These are phyloP conservation scores for Cucurbita maxima DNA, from an alignment of 306 rosid species.

Conservation along the genomic window DNA sequence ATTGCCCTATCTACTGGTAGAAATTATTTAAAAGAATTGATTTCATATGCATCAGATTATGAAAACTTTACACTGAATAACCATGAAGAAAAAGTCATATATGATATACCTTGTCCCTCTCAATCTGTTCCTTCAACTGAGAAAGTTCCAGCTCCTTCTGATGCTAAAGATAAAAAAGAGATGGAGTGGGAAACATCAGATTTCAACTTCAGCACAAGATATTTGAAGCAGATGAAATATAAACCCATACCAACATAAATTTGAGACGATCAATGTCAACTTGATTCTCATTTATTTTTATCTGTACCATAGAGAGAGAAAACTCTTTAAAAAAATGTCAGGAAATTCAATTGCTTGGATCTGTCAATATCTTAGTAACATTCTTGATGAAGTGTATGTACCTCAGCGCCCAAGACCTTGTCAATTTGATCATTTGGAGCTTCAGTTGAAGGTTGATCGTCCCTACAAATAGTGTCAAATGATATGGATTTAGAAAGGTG, in stretches of 20 bases:
- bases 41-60: background rate
- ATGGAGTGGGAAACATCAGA: background rate
- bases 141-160: conserved; percentile 78
- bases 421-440: conserved; percentile 20
- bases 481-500: background rate
- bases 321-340: conserved; percentile 12
- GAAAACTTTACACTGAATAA: conserved; percentile 3
- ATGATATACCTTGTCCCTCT: conserved; percentile 69
- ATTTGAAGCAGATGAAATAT: background rate
- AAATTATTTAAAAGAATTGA: background rate
- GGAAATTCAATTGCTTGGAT: background rate
- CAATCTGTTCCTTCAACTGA: conserved; percentile 59
- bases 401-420: conserved; percentile 39
- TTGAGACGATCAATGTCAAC: conserved; percentile 57
- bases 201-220: background rate
- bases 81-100: conserved; percentile 13
- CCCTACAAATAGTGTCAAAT: conserved; percentile 31
- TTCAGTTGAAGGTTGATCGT: conserved; percentile 25
- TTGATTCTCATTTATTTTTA: conserved; percentile 27
- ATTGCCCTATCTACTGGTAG: background rate
- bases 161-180: conserved; percentile 29
- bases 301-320: conserved; percentile 28
- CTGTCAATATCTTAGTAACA: background rate
- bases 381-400: background rate
- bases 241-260: conserved; percentile 59